These are phyloP conservation scores for Rosa lucieae DNA, from an alignment of 306 rosid genomes.

Conservation along the genomic window DNA sequence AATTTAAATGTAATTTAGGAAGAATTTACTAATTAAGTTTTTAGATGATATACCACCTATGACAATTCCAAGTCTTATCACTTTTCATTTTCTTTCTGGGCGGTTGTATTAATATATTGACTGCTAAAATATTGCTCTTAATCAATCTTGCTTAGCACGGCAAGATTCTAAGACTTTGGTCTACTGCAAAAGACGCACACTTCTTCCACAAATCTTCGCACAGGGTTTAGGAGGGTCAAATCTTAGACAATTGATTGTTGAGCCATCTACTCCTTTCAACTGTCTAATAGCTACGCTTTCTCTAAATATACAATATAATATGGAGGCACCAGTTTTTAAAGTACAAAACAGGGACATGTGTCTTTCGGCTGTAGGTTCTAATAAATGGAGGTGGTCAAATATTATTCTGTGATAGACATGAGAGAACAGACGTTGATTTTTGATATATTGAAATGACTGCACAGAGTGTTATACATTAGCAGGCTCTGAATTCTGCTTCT, in stretches of 20 bases:
- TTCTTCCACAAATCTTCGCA: background rate
- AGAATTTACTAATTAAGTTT: constrained; percentile 8
- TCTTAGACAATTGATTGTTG: background rate
- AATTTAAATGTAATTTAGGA: constrained; percentile 11
- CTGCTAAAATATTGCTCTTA: background rate
- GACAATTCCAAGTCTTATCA: background rate
- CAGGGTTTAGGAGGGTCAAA: background rate
- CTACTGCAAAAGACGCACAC: background rate
- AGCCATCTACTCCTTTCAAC: background rate
- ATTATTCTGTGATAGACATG: background rate
- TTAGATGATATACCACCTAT: constrained; percentile 8
- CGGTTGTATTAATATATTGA: background rate
- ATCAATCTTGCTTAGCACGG: constrained; percentile 8
- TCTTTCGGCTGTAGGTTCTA: background rate
- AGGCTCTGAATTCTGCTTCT: constrained; percentile 12
- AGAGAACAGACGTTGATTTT: background rate
- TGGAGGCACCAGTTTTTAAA: background rate
- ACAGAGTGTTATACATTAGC: background rate
- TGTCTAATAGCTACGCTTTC: background rate
- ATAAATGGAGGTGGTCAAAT: background rate
- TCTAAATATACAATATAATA: background rate
- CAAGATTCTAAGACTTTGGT: constrained; percentile 3
- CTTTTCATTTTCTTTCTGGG: constrained; percentile 15
- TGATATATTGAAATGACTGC: background rate
- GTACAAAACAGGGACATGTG: background rate